phyloP scores from a whole-genome alignment of 371 early-diverging fungal genomes.

The Dichotomocladium elegans region DNA sequence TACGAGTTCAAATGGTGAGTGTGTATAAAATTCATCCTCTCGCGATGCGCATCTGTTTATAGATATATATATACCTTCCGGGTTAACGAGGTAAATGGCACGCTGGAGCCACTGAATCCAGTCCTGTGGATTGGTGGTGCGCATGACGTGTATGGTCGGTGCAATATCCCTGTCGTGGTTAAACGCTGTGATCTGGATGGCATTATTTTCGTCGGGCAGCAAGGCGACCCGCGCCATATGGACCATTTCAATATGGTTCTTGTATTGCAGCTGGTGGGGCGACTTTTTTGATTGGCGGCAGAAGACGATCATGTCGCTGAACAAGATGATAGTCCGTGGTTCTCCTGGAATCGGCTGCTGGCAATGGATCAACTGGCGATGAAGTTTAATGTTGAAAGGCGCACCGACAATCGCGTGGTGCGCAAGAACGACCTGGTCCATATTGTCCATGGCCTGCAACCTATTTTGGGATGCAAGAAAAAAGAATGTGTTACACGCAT shows the following conservation, averaged over 20 bases:
- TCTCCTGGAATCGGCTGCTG: not conserved
- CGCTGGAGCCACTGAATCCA: too few relatives aligned
- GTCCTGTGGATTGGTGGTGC: not conserved
- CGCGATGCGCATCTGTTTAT: too few relatives aligned
- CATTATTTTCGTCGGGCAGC: not conserved
- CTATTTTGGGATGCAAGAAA: constrained; percentile 12
- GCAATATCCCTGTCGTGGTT: not conserved
- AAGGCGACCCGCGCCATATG: not conserved
- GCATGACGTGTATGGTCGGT: not conserved
- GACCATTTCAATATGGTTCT: not conserved
- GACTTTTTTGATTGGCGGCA: not conserved
- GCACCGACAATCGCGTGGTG: constrained; percentile 30
- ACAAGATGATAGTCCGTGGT: not conserved
- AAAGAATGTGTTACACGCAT: not conserved
- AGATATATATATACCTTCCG: too few relatives aligned
- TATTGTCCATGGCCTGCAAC: constrained; percentile 30
- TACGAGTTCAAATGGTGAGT: too few relatives aligned
- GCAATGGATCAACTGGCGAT: constrained; percentile 30
- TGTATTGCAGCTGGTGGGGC: not conserved
- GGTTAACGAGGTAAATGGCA: too few relatives aligned
- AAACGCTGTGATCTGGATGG: not conserved
- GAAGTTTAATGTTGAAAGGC: constrained; percentile 33
- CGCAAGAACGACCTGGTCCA: constrained; percentile 34
- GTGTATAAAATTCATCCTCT: too few relatives aligned
- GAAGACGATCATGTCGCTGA: not conserved